Base-by-base conservation (phyloP, 805 yeast species). In the Kluyveromyces wickerhamii region DNA sequence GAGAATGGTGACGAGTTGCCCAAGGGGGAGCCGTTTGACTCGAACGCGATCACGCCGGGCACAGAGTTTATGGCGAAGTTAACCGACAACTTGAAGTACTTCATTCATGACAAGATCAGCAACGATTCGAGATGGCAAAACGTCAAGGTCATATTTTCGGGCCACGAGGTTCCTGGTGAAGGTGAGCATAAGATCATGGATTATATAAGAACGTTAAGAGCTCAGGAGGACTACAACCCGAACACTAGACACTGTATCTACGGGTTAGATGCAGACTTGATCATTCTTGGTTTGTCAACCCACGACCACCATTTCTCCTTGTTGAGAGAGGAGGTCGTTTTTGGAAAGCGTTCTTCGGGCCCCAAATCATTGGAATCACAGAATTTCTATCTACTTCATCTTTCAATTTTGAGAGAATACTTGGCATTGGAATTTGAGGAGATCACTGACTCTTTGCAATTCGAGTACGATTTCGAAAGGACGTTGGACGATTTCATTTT, bases 151-250 rank as follows among this genome's bases (percentile, higher is more conserved):
- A 68, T 89, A 20, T 69, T 89, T 41, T 80, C 92, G 35, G 97
- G 96, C 23, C 96, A 86, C 51, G 95, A 88, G 58, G 96, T 85
- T 13, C 97, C 97, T 3, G 97, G 97, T 47, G 97, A 89, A 67
- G 97, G 97, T 62, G 97, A 89, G 63, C 97, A 89, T 63, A 89
- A 89, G 54, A 87, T 89, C 47, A 89, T 88, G 96, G 85, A 85
- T 49, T 86, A 74, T 49, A 86, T 89, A 44, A 77, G 96, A 62
- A 64, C 74, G 27, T 70, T 77, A 61, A 81, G 83, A 56, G 72
- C 88, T n/a, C 79, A 77, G 50, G 69, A 74, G 0, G 77, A 67
- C 33, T 84, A 83, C 52, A 70, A 85, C 52, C 76, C 87, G 32
- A 84, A 89, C 56, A 69, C 80, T 12, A 78, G 95, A 57, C 97